phyloP scores from a whole-genome alignment of 2,329 filamentous ascomycete genomes.

The Verticillium dahliae region DNA sequence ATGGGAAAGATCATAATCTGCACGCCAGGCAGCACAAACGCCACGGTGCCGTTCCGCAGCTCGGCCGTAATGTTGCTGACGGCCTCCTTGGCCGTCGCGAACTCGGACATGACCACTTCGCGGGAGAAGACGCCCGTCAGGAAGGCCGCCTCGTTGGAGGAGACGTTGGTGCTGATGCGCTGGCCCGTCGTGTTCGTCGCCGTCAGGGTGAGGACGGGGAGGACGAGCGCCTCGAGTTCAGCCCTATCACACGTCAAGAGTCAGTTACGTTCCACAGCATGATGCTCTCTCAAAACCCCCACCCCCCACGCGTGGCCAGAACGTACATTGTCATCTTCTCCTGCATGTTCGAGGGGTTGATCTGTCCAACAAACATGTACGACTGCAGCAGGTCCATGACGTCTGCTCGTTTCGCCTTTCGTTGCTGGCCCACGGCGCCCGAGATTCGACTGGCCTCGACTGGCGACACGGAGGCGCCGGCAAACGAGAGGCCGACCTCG shows the following conservation, averaged over 20 bases:
- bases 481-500: constrained; percentile 47
- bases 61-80: constrained; percentile 38
- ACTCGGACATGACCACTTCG: constrained; percentile 44
- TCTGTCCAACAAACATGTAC: constrained; percentile 63
- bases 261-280: not conserved
- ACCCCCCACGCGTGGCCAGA: too few species aligned
- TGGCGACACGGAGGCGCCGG: constrained; percentile 44
- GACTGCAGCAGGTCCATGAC: constrained; percentile 44
- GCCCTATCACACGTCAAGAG: constrained; percentile 30
- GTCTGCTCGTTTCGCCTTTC: constrained; percentile 13
- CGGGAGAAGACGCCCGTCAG: constrained; percentile 64
- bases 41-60: constrained; percentile 45
- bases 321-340: constrained; percentile 50
- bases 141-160: constrained; percentile 64
- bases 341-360: constrained; percentile 51
- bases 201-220: constrained; percentile 61
- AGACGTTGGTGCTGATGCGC: constrained; percentile 56
- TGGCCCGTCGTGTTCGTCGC: constrained; percentile 46
- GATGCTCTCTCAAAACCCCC: not conserved
- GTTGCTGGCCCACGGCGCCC: constrained; percentile 14
- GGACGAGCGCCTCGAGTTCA: constrained; percentile 55
- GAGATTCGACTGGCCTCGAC: constrained; percentile 23
- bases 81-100: constrained; percentile 39
- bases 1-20: constrained; percentile 64
- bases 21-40: constrained; percentile 64